These are phyloP conservation scores for Withania somnifera DNA, from an alignment of 305 asterid species.

Conservation along the genomic window DNA sequence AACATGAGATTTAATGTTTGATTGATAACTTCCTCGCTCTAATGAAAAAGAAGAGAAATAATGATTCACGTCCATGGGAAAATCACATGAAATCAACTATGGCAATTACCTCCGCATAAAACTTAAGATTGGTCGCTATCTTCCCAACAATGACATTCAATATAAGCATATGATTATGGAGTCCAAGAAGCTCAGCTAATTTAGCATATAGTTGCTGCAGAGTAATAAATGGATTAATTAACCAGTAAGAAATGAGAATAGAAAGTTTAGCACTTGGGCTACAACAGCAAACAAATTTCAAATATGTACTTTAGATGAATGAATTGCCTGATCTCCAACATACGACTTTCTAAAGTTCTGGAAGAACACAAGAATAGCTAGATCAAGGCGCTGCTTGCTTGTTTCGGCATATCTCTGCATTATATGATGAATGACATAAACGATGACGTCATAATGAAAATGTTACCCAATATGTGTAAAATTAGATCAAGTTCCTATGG, in stretches of 20 bases:
- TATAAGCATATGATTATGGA: slow-evolving; percentile 83
- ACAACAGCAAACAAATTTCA: not conserved
- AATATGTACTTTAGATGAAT: slow-evolving; percentile 74
- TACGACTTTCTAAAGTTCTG: slow-evolving; percentile 87
- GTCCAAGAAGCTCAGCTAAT: slow-evolving; percentile 91
- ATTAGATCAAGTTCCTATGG: not conserved
- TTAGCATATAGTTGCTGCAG: slow-evolving; percentile 93
- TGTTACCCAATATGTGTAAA: not conserved
- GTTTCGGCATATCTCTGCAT: slow-evolving; percentile 76
- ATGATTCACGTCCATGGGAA: not conserved
- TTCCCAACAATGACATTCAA: slow-evolving; percentile 76
- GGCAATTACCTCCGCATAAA: slow-evolving; percentile 63
- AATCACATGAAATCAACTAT: not conserved
- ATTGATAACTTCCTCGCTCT: slow-evolving; percentile 93
- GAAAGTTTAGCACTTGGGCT: not conserved
- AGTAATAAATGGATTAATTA: slow-evolving; percentile 14
- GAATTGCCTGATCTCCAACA: slow-evolving; percentile 98
- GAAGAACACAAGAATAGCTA: slow-evolving; percentile 87
- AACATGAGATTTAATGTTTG: slow-evolving; percentile 85
- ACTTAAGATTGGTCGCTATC: slow-evolving; percentile 86
- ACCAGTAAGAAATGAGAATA: not conserved
- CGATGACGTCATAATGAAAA: not conserved
- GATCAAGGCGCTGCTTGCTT: slow-evolving; percentile 94
- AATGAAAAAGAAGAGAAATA: slow-evolving; percentile 20
- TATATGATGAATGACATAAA: not conserved